Percentiles rank a stretch among this genome's conserved stretches.
Conservation (phyloP, 345 rosid genomes). For the Cardamine chenopodiifolia region DNA sequence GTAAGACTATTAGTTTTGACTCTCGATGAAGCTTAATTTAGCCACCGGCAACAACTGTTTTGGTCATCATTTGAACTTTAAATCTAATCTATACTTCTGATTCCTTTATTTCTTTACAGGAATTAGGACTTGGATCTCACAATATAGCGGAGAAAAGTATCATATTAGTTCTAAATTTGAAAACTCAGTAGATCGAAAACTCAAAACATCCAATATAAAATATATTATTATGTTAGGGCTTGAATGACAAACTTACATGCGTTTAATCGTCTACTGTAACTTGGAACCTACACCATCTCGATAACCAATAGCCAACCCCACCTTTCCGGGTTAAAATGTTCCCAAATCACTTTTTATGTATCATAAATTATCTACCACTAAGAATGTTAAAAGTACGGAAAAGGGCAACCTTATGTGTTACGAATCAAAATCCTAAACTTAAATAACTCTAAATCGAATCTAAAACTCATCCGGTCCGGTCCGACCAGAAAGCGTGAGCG, state of each 20-base stretch:
- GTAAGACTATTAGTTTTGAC: too few relatives aligned
- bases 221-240: neutral
- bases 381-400: neutral
- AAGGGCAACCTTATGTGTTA: neutral
- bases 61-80: too few relatives aligned
- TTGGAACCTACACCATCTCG: neutral
- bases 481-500: slow-evolving; percentile 82
- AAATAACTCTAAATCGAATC: neutral
- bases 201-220: neutral
- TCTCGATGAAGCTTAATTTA: too few relatives aligned
- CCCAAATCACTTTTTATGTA: neutral
- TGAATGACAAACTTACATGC: neutral
- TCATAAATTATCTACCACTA: neutral
- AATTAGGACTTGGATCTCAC: too few relatives aligned
- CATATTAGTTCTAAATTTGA: neutral
- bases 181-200: neutral
- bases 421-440: neutral
- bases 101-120: too few relatives aligned
- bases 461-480: slow-evolving; percentile 36
- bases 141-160: too few relatives aligned
- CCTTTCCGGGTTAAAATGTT: neutral
- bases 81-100: too few relatives aligned
- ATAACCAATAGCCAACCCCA: too few relatives aligned
- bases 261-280: neutral
- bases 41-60: too few relatives aligned